Evolutionary conservation across 495 filamentous ascomycete genomes (phyloP).

Genomic region (Barbatosphaeria neglecta): DNA sequence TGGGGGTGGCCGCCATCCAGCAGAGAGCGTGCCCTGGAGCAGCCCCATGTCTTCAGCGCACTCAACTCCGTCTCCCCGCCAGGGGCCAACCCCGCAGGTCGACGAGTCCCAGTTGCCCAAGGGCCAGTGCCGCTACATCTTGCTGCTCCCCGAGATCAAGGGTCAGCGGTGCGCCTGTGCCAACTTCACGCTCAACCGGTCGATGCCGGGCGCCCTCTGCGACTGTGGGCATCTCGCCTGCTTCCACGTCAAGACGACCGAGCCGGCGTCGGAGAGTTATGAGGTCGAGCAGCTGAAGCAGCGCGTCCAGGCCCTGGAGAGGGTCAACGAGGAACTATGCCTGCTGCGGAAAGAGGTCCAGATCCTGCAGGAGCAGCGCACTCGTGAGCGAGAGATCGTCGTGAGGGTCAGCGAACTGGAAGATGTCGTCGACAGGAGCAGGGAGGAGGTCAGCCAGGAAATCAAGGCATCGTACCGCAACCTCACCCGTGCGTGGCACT

Average conservation of each 20-base stretch:
- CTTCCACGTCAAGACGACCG: slow-evolving; percentile 35
- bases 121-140: slow-evolving; percentile 44
- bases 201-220: slow-evolving; percentile 38
- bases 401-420: slow-evolving; percentile 36
- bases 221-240: slow-evolving; percentile 45
- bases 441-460: slow-evolving; percentile 34
- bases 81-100: slow-evolving; percentile 11
- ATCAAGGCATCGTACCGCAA: slow-evolving; percentile 39
- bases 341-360: slow-evolving; percentile 12
- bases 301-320: slow-evolving; percentile 8
- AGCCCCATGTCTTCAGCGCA: slow-evolving; percentile 7
- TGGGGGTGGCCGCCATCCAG: background rate
- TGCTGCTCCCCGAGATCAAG: slow-evolving; percentile 40
- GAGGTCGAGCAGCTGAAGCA: slow-evolving; percentile 37
- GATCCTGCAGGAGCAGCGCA: slow-evolving; percentile 35
- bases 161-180: slow-evolving; percentile 45
- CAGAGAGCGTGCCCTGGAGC: background rate
- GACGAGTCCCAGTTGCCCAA: slow-evolving; percentile 36
- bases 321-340: background rate
- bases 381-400: slow-evolving; percentile 27
- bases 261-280: slow-evolving; percentile 21
- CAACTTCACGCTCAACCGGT: slow-evolving; percentile 38
- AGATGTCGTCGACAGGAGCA: slow-evolving; percentile 38
- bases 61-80: slow-evolving; percentile 20
- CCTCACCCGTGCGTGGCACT: slow-evolving; percentile 37